Evolutionary conservation across 257 asterid genomes (phyloP).

Genomic region (Euphrasia confusa): DNA sequence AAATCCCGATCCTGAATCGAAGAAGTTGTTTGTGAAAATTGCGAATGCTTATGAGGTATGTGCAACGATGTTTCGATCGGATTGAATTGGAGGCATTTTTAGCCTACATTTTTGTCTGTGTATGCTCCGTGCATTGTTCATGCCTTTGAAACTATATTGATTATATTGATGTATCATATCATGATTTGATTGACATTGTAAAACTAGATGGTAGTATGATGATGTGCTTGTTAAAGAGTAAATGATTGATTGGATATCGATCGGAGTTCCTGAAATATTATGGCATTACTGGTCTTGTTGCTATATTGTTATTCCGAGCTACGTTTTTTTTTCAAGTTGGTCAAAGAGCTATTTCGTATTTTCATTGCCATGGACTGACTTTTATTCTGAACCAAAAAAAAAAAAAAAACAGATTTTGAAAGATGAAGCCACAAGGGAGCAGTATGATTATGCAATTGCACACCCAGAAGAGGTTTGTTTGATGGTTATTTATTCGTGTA

Average conservation of each 20-base stretch:
- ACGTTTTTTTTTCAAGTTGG: background rate
- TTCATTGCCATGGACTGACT: constrained; percentile 17
- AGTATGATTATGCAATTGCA: constrained; percentile 93
- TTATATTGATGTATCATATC: constrained; percentile 1
- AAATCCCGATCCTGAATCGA: constrained; percentile 88
- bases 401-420: constrained; percentile 60
- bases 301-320: background rate
- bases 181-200: constrained; percentile 7
- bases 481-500: constrained; percentile 10
- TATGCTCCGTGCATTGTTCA: background rate
- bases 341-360: background rate
- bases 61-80: background rate
- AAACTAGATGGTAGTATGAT: background rate
- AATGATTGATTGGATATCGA: background rate
- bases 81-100: too few relatives aligned
- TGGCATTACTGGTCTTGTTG: too few relatives aligned
- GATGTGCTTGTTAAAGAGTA: constrained; percentile 2
- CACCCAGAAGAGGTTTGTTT: constrained; percentile 91
- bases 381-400: background rate
- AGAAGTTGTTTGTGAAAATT: constrained; percentile 67
- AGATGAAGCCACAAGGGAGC: constrained; percentile 93
- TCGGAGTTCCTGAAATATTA: background rate
- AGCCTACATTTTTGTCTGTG: background rate
- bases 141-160: constrained; percentile 1
- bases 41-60: constrained; percentile 94